These are phyloP conservation scores for Colletotrichum sp. DNA, from an alignment of 2,329 filamentous ascomycete genomes.

Conservation along the genomic window DNA sequence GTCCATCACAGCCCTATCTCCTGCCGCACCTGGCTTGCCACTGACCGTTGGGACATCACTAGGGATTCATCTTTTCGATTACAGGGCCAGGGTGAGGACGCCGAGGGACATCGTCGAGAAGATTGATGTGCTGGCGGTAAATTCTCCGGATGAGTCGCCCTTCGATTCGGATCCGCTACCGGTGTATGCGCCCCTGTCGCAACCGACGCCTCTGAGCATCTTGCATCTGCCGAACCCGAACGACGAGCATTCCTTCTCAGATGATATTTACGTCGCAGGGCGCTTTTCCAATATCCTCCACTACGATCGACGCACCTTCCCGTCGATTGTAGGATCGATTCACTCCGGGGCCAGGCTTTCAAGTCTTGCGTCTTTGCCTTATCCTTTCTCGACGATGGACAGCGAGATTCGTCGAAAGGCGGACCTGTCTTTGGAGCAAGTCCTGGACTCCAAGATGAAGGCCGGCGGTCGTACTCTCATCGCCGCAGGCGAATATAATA, in stretches of 20 bases:
- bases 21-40: constrained; percentile 68
- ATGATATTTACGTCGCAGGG: constrained; percentile 87
- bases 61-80: constrained; percentile 84
- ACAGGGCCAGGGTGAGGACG: constrained; percentile 51
- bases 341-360: constrained; percentile 84
- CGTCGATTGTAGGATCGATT: constrained; percentile 75
- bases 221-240: constrained; percentile 72
- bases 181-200: constrained; percentile 74
- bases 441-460: constrained; percentile 57
- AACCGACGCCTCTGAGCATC: constrained; percentile 83
- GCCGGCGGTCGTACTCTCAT: constrained; percentile 70
- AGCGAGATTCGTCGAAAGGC: constrained; percentile 62
- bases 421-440: constrained; percentile 59
- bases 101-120: constrained; percentile 29
- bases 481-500: constrained; percentile 89
- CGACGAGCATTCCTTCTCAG: constrained; percentile 60
- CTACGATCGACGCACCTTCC: constrained; percentile 88
- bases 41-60: constrained; percentile 84
- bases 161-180: constrained; percentile 59
- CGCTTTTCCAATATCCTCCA: constrained; percentile 88
- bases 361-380: constrained; percentile 72
- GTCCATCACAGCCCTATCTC: constrained; percentile 83
- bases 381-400: constrained; percentile 68
- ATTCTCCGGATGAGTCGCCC: constrained; percentile 40
- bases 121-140: constrained; percentile 9